A percentile compares a stretch with the other conserved stretches of the same genome.
phyloP scores from a whole-genome alignment of 805 yeast genomes.

The Starmerella apis region DNA sequence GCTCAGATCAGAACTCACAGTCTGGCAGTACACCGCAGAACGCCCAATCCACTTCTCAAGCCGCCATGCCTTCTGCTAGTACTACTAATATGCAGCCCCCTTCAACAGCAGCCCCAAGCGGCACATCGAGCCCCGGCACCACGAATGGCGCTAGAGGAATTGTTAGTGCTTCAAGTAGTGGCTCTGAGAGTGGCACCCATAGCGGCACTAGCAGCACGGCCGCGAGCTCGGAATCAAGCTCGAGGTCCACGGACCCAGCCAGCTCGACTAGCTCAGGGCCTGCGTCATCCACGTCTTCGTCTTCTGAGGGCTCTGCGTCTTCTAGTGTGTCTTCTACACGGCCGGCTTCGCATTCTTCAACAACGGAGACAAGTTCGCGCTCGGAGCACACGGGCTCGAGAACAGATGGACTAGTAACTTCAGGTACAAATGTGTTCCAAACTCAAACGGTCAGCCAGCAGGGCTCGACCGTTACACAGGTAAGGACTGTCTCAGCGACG shows the following conservation, averaged over 20 bases:
- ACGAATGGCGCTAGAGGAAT: no score
- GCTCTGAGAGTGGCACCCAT: background rate
- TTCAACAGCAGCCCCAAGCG: no score
- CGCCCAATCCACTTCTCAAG: no score
- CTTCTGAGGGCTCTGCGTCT: slow-evolving; percentile 1
- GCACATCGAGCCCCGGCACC: background rate
- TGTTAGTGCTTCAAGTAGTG: background rate
- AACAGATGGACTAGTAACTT: background rate
- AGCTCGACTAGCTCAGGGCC: no score
- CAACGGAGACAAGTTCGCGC: background rate
- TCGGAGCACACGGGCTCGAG: background rate
- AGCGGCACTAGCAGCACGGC: background rate
- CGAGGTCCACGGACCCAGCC: no score
- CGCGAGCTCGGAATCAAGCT: slow-evolving; percentile 3
- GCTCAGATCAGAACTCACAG: no score
- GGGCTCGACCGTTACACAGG: slow-evolving; percentile 3
- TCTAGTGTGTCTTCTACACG: background rate
- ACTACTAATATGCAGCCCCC: no score
- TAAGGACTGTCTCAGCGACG: slow-evolving; percentile 4
- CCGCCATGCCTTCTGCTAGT: no score
- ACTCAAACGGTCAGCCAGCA: slow-evolving; percentile 5
- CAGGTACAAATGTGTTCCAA: background rate
- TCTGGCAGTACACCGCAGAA: no score
- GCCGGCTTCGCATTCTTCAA: background rate
- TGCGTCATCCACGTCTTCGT: no score